Conservation (phyloP, 2,329 filamentous ascomycete genomes). For the Cladophialophora bantiana region DNA sequence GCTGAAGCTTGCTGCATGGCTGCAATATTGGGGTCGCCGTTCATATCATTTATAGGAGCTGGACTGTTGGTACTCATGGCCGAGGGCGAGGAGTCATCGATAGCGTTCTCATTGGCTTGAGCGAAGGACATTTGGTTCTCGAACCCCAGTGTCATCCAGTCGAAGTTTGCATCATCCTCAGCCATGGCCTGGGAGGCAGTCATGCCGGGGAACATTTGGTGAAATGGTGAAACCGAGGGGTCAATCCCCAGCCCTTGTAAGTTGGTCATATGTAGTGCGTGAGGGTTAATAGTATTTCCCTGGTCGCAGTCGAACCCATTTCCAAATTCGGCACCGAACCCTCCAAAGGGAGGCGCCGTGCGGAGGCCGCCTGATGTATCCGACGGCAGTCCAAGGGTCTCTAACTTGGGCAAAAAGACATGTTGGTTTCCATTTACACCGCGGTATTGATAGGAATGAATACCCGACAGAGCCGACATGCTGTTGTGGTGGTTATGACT, state of each 20-base stretch:
- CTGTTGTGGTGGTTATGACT: constrained; percentile 76
- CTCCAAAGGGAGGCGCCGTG: constrained; percentile 78
- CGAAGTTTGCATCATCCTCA: constrained; percentile 76
- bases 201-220: constrained; percentile 61
- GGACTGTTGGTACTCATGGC: constrained; percentile 95
- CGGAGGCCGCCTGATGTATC: constrained; percentile 73
- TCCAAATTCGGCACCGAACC: constrained; percentile 70
- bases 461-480: constrained; percentile 67
- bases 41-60: constrained; percentile 86
- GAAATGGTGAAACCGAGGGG: constrained; percentile 51
- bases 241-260: constrained; percentile 61
- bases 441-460: constrained; percentile 67
- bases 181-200: constrained; percentile 63
- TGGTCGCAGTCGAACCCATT: constrained; percentile 60
- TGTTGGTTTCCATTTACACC: constrained; percentile 75
- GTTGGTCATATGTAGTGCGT: constrained; percentile 81
- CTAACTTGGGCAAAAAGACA: constrained; percentile 78
- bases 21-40: constrained; percentile 72
- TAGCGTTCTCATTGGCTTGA: constrained; percentile 75
- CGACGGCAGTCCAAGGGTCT: constrained; percentile 75
- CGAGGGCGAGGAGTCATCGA: constrained; percentile 93
- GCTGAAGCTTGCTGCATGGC: constrained; percentile 36
- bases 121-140: constrained; percentile 77
- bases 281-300: constrained; percentile 68
- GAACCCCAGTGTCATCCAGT: constrained; percentile 79